A percentile compares a stretch with the other conserved stretches of the same genome.
Conservation (phyloP, 73 alveolate genomes). For the Stentor coeruleus region DNA sequence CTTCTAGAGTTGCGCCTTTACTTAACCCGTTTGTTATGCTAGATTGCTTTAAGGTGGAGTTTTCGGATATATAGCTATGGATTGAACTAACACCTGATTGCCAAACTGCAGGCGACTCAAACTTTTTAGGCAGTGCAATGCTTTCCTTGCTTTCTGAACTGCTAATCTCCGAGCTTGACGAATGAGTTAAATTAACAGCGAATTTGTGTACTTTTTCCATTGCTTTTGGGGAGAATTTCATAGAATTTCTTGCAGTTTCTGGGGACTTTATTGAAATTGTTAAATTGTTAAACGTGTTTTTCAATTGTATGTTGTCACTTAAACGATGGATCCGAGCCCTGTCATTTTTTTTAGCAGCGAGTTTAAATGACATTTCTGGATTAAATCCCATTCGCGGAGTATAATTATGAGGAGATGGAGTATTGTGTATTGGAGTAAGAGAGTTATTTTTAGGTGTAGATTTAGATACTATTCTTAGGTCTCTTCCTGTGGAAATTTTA, state of each 20-base stretch:
- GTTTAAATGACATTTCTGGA: background rate
- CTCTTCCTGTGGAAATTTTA: background rate
- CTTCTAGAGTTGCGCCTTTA: background rate
- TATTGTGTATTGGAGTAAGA: background rate
- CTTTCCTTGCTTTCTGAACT: background rate
- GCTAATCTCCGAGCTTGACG: background rate
- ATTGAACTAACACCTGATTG: background rate
- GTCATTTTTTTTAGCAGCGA: background rate
- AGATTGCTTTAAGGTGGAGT: background rate
- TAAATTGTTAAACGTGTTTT: too few relatives aligned
- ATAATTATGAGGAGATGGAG: background rate
- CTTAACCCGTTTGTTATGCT: background rate
- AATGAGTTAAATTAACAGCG: background rate
- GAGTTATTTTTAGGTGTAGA: background rate
- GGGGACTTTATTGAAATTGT: background rate
- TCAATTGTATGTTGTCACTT: background rate
- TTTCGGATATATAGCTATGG: background rate
- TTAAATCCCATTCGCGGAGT: background rate
- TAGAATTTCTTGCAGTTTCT: background rate
- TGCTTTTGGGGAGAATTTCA: background rate
- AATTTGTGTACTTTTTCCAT: background rate
- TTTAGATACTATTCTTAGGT: background rate
- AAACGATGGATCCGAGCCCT: background rate
- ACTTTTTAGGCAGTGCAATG: background rate
- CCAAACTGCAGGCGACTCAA: background rate